Conservation (phyloP, 352 stramenopile species). For the Globisporangium paddicum region DNA sequence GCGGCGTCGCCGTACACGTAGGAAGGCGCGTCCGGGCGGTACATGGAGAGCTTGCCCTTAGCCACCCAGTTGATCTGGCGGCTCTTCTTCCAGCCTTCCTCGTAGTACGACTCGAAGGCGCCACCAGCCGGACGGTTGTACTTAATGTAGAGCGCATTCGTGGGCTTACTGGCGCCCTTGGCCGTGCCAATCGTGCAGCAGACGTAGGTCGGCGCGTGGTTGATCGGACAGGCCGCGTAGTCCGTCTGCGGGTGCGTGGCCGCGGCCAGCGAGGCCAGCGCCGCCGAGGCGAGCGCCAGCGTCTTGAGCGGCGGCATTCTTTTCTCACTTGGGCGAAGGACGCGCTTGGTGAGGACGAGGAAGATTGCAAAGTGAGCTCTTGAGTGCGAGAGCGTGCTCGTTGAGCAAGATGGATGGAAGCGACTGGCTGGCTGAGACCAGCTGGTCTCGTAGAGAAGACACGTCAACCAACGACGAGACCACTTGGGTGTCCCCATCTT, state of each 20-base stretch:
- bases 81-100: slow-evolving; percentile 59
- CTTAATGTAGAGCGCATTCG: slow-evolving; percentile 45
- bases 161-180: slow-evolving; percentile 23
- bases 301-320: slow-evolving; percentile 8
- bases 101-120: slow-evolving; percentile 47
- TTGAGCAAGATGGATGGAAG: too few relatives aligned
- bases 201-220: slow-evolving; percentile 47
- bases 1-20: slow-evolving; percentile 49
- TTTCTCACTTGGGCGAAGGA: slow-evolving; percentile 11
- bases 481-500: not conserved
- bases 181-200: slow-evolving; percentile 46
- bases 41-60: slow-evolving; percentile 40
- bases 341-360: slow-evolving; percentile 14
- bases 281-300: slow-evolving; percentile 10
- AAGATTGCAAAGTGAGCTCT: slow-evolving; percentile 16
- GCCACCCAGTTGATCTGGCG: slow-evolving; percentile 62
- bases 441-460: not conserved
- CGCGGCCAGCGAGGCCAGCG: slow-evolving; percentile 21
- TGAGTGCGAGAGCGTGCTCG: too few relatives aligned
- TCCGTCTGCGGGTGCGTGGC: slow-evolving; percentile 47
- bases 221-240: slow-evolving; percentile 57
- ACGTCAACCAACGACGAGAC: not conserved
- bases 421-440: slow-evolving; percentile 1
- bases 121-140: slow-evolving; percentile 50
- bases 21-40: slow-evolving; percentile 43